Conservation (phyloP, 306 rosid genomes). For the Fragaria iinumae region DNA sequence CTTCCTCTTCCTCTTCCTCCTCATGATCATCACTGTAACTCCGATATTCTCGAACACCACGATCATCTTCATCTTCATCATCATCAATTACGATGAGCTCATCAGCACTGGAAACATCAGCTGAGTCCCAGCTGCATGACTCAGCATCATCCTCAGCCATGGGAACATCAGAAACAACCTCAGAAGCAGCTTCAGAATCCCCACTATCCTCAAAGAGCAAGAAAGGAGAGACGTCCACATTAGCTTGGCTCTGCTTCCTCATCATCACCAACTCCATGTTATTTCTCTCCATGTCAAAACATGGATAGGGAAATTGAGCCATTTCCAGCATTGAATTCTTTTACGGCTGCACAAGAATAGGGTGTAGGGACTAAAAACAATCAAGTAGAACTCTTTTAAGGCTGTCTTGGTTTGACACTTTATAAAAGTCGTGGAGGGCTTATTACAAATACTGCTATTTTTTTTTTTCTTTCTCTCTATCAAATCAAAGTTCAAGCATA, state of each 20-base stretch:
- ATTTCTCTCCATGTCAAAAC: background rate
- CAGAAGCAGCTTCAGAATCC: constrained; percentile 56
- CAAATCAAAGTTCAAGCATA: background rate
- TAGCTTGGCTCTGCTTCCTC: constrained; percentile 4
- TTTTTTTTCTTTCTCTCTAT: background rate
- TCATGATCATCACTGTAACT: constrained; percentile 15
- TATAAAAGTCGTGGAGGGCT: constrained; percentile 4
- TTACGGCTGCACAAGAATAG: background rate
- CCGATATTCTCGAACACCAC: background rate
- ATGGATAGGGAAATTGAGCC: background rate
- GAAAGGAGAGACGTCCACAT: constrained; percentile 43
- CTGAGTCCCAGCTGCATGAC: constrained; percentile 56
- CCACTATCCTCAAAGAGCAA: constrained; percentile 67
- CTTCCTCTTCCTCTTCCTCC: constrained; percentile 4
- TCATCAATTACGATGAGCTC: background rate
- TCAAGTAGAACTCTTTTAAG: background rate
- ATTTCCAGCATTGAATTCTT: background rate
- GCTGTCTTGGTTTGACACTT: constrained; percentile 7
- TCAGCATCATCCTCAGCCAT: constrained; percentile 52
- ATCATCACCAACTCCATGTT: constrained; percentile 4
- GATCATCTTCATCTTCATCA: constrained; percentile 21
- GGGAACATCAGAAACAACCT: constrained; percentile 18
- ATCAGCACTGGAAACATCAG: constrained; percentile 23
- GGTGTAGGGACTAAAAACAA: background rate
- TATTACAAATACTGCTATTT: background rate